phyloP scores from a whole-genome alignment of 2,329 filamentous ascomycete species.

The Neofusicoccum sp. region DNA sequence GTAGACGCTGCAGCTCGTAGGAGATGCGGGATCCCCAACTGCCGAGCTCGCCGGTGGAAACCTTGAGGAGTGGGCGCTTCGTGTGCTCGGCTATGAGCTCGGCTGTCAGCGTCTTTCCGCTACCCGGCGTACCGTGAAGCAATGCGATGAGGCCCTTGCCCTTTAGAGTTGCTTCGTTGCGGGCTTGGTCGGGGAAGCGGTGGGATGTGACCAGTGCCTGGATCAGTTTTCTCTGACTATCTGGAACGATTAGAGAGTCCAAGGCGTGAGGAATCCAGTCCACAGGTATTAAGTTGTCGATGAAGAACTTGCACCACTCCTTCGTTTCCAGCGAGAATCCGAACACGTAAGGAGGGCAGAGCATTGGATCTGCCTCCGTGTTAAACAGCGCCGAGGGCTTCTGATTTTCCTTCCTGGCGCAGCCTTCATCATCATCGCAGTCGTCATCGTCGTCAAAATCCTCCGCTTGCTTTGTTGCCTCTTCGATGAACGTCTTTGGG shows the following conservation, averaged over 20 bases:
- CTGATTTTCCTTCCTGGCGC: conserved; percentile 10
- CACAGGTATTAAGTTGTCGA: conserved; percentile 29
- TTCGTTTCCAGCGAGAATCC: conserved; percentile 23
- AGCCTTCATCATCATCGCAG: neutral
- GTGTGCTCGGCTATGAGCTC: conserved; percentile 41
- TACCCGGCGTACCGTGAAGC: conserved; percentile 49
- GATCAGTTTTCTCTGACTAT: conserved; percentile 29
- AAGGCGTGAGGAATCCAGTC: conserved; percentile 31
- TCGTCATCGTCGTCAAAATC: neutral
- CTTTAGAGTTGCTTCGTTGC: conserved; percentile 47
- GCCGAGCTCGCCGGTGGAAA: conserved; percentile 48
- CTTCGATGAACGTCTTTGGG: conserved; percentile 27
- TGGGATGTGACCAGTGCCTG: conserved; percentile 28
- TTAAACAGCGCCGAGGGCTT: conserved; percentile 12
- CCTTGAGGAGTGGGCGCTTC: neutral
- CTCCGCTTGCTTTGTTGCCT: conserved; percentile 6
- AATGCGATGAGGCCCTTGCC: conserved; percentile 52
- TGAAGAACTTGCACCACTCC: conserved; percentile 22
- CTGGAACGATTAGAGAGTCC: conserved; percentile 29
- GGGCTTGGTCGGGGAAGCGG: conserved; percentile 21
- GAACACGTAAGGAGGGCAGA: conserved; percentile 30
- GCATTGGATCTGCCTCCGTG: conserved; percentile 24
- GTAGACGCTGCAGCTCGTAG: conserved; percentile 19
- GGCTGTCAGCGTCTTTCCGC: conserved; percentile 47
- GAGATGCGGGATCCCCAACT: conserved; percentile 21